Evolutionary conservation across 2,329 filamentous ascomycete genomes (phyloP).

Genomic region (Pyricularia pennisetigena): DNA sequence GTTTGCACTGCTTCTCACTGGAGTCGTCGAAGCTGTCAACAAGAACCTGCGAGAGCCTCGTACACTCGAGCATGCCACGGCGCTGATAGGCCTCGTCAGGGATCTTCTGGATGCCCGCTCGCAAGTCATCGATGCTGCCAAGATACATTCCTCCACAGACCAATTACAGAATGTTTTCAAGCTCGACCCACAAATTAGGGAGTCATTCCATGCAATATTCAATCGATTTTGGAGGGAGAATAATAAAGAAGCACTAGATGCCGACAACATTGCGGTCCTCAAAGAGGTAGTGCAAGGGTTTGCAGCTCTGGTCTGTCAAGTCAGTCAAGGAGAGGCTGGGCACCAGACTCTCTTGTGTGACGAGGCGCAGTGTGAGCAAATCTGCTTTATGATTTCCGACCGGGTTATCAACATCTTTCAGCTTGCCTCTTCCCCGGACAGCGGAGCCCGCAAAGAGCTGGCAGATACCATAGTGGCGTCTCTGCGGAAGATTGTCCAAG

Average conservation of each 20-base stretch:
- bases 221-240: constrained; percentile 24
- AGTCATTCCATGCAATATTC: constrained; percentile 33
- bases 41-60: constrained; percentile 40
- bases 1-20: constrained; percentile 36
- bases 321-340: constrained; percentile 8
- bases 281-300: constrained; percentile 35
- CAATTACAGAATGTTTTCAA: constrained; percentile 23
- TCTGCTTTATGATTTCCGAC: constrained; percentile 3
- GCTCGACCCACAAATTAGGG: constrained; percentile 28
- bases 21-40: constrained; percentile 36
- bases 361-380: background rate
- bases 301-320: constrained; percentile 33
- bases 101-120: constrained; percentile 38
- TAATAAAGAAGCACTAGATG: constrained; percentile 15
- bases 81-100: constrained; percentile 40
- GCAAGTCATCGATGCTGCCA: constrained; percentile 21
- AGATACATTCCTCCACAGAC: constrained; percentile 13
- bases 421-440: constrained; percentile 1
- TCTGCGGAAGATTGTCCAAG: constrained; percentile 26
- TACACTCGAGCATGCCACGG: constrained; percentile 37
- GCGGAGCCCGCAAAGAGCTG: background rate
- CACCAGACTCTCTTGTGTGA: background rate
- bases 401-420: constrained; percentile 4
- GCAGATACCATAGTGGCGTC: constrained; percentile 30
- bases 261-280: constrained; percentile 29